These are phyloP conservation scores for Lepidium aucheri DNA, from an alignment of 345 rosid genomes.

Conservation along the genomic window DNA sequence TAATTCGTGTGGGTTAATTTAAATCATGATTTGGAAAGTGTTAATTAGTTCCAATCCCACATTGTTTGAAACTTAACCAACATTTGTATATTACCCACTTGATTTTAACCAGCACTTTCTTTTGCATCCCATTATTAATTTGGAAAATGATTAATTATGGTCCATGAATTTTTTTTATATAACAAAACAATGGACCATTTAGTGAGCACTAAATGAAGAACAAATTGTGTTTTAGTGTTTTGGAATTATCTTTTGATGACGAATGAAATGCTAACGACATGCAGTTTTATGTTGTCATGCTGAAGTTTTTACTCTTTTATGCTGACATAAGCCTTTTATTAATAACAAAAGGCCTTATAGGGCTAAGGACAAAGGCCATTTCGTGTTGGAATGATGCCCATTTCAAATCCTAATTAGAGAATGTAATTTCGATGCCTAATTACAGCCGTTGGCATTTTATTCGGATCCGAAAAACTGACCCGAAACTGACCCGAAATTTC, in stretches of 20 bases:
- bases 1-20: background rate
- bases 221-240: background rate
- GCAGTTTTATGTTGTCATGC: background rate
- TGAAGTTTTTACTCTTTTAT: background rate
- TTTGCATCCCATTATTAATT: too few species aligned
- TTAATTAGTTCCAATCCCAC: slow-evolving; percentile 6
- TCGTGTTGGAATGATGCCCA: too few species aligned
- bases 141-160: too few species aligned
- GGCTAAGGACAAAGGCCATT: too few species aligned
- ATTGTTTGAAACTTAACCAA: background rate
- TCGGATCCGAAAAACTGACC: too few species aligned
- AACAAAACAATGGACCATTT: background rate
- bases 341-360: background rate
- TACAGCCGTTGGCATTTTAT: too few species aligned
- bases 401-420: too few species aligned
- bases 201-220: too few species aligned
- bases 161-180: too few species aligned
- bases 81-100: background rate
- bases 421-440: background rate
- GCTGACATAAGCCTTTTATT: background rate
- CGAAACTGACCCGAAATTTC: too few species aligned
- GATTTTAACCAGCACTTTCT: background rate
- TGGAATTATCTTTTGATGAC: background rate
- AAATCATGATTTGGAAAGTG: background rate
- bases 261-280: background rate